These are phyloP conservation scores for Hypoxylon sp. DNA, from an alignment of 2,329 filamentous ascomycete genomes.

Conservation along the genomic window DNA sequence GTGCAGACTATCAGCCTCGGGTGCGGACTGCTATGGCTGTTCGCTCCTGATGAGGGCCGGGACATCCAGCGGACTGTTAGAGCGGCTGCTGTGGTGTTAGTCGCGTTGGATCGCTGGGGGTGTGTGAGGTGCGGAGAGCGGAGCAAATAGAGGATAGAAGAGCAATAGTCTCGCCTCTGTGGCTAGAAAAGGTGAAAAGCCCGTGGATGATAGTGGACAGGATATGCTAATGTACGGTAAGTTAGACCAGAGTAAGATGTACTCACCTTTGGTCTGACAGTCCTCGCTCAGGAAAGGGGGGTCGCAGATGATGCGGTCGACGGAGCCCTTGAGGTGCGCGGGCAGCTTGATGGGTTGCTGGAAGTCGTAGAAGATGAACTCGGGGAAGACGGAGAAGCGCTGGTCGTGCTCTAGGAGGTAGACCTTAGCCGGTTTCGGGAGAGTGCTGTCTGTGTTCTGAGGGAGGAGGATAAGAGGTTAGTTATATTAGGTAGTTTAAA, in stretches of 20 bases:
- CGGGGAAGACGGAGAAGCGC: constrained; percentile 78
- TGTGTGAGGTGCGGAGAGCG: constrained; percentile 21
- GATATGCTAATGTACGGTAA: neutral
- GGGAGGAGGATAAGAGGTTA: constrained; percentile 16
- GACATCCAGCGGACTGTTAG: constrained; percentile 81
- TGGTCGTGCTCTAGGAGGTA: constrained; percentile 79
- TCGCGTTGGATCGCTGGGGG: neutral
- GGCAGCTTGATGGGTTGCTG: constrained; percentile 75
- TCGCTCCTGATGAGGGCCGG: constrained; percentile 54
- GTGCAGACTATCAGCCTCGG: constrained; percentile 75
- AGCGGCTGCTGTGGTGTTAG: constrained; percentile 64
- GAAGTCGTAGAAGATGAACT: constrained; percentile 83
- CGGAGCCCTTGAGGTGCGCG: constrained; percentile 69
- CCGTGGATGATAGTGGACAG: neutral
- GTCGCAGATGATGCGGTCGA: constrained; percentile 79
- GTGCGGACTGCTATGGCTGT: constrained; percentile 22
- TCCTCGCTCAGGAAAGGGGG: constrained; percentile 85
- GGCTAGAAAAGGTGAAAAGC: neutral
- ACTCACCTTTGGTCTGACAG: constrained; percentile 80
- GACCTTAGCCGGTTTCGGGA: constrained; percentile 67
- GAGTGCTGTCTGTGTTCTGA: constrained; percentile 45
- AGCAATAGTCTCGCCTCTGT: neutral
- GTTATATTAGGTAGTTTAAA: neutral
- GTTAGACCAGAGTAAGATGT: neutral
- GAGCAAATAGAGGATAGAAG: neutral